Evolutionary conservation across 306 rosid species (phyloP).

Genomic region (Canavalia ensiformis): DNA sequence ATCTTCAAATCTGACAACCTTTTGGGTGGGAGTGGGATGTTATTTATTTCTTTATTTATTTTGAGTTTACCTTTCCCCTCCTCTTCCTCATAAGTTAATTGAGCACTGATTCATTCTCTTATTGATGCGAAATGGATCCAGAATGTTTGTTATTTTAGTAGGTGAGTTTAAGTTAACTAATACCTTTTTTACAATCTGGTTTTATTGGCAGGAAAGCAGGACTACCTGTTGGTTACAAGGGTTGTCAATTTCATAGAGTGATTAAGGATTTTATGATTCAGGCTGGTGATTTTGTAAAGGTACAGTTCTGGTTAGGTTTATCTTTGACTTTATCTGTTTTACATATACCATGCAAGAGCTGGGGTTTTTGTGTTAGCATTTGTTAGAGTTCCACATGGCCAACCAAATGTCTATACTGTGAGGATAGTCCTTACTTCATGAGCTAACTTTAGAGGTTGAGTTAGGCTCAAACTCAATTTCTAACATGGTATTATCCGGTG

Average conservation of each 20-base stretch:
- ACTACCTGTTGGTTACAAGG: constrained; percentile 92
- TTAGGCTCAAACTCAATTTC: too few relatives aligned
- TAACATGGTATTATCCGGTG: too few relatives aligned
- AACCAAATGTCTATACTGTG: too few relatives aligned
- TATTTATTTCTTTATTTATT: not conserved
- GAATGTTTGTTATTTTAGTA: constrained; percentile 7
- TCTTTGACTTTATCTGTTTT: constrained; percentile 23
- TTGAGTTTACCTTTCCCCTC: not conserved
- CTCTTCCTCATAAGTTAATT: not conserved
- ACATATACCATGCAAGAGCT: constrained; percentile 11
- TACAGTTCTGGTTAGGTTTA: constrained; percentile 18
- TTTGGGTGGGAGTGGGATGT: not conserved
- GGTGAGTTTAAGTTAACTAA: not conserved
- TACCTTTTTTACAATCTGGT: constrained; percentile 21
- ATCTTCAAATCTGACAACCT: not conserved
- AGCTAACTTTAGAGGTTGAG: too few relatives aligned
- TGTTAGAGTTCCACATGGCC: too few relatives aligned
- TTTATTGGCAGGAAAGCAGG: constrained; percentile 82
- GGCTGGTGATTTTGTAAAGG: constrained; percentile 97
- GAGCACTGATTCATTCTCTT: not conserved
- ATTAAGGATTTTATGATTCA: constrained; percentile 99
- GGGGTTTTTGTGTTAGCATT: constrained; percentile 23
- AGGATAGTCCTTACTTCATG: not conserved
- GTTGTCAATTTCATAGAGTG: constrained; percentile 95
- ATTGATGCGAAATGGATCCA: constrained; percentile 12